Conservation (phyloP, 148 eudicot species). For the Silene uniflora region DNA sequence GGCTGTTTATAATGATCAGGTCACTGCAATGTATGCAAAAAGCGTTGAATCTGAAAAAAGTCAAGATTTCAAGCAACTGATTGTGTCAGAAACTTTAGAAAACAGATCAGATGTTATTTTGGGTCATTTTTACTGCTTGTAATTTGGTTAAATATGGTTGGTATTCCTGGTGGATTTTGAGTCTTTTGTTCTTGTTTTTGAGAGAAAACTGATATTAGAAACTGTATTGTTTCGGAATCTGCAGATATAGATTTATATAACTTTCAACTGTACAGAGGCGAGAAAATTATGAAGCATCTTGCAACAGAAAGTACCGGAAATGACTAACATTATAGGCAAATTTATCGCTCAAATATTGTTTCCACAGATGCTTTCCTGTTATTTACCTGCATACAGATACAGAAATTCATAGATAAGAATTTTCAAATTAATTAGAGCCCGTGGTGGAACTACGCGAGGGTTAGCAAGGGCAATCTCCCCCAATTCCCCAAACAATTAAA, state of each 20-base stretch:
- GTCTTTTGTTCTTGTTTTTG: conserved; percentile 25
- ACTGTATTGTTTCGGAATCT: conserved; percentile 25
- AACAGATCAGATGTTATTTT: conserved; percentile 21
- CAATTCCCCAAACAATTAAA: too few relatives aligned
- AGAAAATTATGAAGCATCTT: not conserved
- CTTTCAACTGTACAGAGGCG: conserved; percentile 30
- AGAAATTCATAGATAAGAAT: too few relatives aligned
- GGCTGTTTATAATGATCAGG: conserved; percentile 35
- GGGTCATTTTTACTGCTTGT: not conserved
- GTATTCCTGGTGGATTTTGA: conserved; percentile 25
- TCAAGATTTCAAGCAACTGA: conserved; percentile 21
- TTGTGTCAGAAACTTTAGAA: conserved; percentile 30
- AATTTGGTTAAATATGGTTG: conserved; percentile 9
- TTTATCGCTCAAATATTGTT: conserved; percentile 7
- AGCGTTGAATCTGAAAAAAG: conserved; percentile 7
- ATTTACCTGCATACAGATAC: not conserved
- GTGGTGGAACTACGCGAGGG: too few relatives aligned
- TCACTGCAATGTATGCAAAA: not conserved
- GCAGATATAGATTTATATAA: conserved; percentile 28
- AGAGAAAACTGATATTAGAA: conserved; percentile 26
- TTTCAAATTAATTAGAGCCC: not conserved
- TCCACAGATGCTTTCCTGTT: not conserved
- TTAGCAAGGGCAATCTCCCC: too few relatives aligned
- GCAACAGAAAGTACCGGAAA: conserved; percentile 17
- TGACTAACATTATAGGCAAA: conserved; percentile 19